phyloP scores from a whole-genome alignment of 75 land plant genomes.

The Ceratopteris richardii region DNA sequence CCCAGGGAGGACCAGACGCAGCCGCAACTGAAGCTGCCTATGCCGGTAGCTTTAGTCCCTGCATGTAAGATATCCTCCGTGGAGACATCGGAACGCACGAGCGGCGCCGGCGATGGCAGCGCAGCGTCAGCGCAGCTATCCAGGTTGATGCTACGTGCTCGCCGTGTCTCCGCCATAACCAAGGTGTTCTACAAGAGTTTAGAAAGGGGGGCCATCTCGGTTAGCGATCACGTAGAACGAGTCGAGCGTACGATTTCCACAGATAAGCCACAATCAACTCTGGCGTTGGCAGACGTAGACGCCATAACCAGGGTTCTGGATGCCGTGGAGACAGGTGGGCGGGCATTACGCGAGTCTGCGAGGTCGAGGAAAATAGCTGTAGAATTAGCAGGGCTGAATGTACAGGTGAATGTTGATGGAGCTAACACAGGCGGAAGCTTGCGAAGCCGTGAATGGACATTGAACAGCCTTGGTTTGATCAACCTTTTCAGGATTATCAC shows the following conservation, averaged over 20 bases:
- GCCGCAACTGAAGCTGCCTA: too few species aligned
- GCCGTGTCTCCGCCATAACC: constrained; percentile 26
- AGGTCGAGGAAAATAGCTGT: background rate
- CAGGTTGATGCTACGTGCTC: constrained; percentile 19
- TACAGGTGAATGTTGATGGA: too few species aligned
- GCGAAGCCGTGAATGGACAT: too few species aligned
- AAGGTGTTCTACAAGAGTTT: constrained; percentile 20
- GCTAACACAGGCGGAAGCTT: too few species aligned
- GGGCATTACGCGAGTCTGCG: background rate
- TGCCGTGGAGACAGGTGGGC: constrained; percentile 33
- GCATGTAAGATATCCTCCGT: constrained; percentile 1
- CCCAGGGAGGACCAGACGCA: too few species aligned
- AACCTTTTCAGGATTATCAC: too few species aligned
- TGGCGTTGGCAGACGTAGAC: constrained; percentile 32
- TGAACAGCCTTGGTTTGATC: too few species aligned
- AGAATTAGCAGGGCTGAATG: too few species aligned
- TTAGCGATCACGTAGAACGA: constrained; percentile 6
- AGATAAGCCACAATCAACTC: background rate
- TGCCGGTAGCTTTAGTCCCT: too few species aligned
- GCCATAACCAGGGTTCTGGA: constrained; percentile 32
- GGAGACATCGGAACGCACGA: background rate
- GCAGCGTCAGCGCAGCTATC: constrained; percentile 17
- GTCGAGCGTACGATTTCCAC: background rate
- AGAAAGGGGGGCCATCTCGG: constrained; percentile 20
- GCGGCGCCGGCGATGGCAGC: background rate